A percentile compares a stretch with the other conserved stretches of the same genome.
Conservation (phyloP, 306 rosid species). For the Ammopiptanthus mongolicus region DNA sequence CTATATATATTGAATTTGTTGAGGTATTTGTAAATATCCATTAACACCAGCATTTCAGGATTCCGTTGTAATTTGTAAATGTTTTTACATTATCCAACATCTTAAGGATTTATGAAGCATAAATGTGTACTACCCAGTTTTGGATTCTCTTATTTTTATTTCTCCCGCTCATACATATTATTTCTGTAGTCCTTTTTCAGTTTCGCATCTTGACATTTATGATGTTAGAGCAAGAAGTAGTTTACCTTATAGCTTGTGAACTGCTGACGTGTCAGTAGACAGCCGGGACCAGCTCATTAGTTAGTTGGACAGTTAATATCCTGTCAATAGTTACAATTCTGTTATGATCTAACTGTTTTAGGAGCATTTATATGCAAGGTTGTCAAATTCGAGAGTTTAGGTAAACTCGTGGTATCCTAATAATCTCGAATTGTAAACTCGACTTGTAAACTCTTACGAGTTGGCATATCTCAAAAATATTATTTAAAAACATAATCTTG, state of each 20-base stretch:
- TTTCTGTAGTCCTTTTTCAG: neutral
- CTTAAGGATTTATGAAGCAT: neutral
- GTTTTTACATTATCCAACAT: constrained; percentile 7
- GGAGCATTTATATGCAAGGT: neutral
- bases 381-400: too few species aligned
- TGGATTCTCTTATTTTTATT: neutral
- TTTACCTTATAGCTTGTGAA: neutral
- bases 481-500: too few species aligned
- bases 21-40: neutral
- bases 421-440: too few species aligned
- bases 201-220: constrained; percentile 16
- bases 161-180: neutral
- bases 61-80: neutral
- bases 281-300: neutral
- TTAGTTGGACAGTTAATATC: too few species aligned
- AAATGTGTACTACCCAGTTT: too few species aligned
- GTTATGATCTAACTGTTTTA: neutral
- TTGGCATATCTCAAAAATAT: too few species aligned
- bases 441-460: too few species aligned
- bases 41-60: constrained; percentile 13
- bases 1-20: neutral
- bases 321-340: neutral
- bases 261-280: neutral
- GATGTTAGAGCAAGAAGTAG: neutral
- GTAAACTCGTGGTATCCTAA: too few species aligned